Conservation (phyloP, 1,139 yeast genomes). For the Scheffersomyces parashehatae region DNA sequence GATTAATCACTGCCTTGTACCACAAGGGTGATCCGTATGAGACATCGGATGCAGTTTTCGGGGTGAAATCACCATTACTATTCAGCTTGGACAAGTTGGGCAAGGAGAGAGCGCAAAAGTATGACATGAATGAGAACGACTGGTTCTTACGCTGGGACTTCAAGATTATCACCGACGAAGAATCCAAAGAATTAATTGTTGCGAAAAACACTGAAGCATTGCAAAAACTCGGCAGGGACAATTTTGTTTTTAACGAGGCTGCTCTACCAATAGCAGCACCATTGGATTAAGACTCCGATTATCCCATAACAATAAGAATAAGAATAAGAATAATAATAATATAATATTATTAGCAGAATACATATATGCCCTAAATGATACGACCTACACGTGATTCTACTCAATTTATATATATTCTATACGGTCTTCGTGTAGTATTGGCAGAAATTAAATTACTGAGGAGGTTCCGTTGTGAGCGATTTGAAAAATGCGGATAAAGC, state of each 20-base stretch:
- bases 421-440: no score
- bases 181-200: constrained; percentile 14
- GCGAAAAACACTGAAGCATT: constrained; percentile 18
- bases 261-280: constrained; percentile 17
- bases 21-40: constrained; percentile 30
- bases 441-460: no score
- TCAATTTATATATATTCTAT: no score
- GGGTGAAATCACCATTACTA: constrained; percentile 22
- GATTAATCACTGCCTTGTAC: constrained; percentile 31
- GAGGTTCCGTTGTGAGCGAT: no score
- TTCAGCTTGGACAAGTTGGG: constrained; percentile 20
- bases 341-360: no score
- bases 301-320: no score
- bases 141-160: constrained; percentile 27
- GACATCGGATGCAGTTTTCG: constrained; percentile 32
- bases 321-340: no score
- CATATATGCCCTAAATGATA: no score
- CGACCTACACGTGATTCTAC: no score
- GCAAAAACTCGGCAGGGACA: constrained; percentile 7
- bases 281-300: neutral
- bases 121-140: constrained; percentile 21
- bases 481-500: no score
- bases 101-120: constrained; percentile 17
- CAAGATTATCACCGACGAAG: constrained; percentile 19
- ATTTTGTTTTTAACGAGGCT: constrained; percentile 13